These are phyloP conservation scores for Colletotrichum navitas DNA, from an alignment of 2,329 filamentous ascomycete species.

Conservation along the genomic window DNA sequence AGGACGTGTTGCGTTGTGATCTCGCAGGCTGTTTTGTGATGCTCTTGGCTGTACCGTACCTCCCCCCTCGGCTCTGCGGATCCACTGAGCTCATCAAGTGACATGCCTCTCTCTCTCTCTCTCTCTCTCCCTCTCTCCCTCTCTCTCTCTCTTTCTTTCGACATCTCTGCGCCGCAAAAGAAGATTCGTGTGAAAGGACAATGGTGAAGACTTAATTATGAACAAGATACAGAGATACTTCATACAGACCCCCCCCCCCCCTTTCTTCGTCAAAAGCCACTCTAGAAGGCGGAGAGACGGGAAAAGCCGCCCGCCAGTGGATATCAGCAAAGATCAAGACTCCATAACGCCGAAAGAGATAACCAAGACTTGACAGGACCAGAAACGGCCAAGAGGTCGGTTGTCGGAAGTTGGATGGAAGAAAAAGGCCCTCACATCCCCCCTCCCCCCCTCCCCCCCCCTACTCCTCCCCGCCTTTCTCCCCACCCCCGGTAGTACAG, in stretches of 20 bases:
- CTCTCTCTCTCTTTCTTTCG: background rate
- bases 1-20: background rate
- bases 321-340: background rate
- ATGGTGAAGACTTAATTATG: background rate
- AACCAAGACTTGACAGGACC: background rate
- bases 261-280: background rate
- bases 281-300: background rate
- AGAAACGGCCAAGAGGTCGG: background rate
- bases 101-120: too few relatives aligned
- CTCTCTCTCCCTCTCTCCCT: too few relatives aligned
- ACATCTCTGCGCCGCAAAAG: background rate
- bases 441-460: too few relatives aligned
- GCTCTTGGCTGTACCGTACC: background rate
- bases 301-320: background rate
- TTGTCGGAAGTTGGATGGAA: background rate
- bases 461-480: too few relatives aligned
- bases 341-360: conserved; percentile 1
- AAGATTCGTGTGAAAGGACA: background rate
- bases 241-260: background rate
- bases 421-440: too few relatives aligned
- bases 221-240: background rate
- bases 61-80: background rate
- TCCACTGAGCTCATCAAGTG: background rate
- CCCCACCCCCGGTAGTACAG: background rate
- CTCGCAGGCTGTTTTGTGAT: background rate